Evolutionary conservation across 345 rosid genomes (phyloP).

Genomic region (Ceriops decandra): DNA sequence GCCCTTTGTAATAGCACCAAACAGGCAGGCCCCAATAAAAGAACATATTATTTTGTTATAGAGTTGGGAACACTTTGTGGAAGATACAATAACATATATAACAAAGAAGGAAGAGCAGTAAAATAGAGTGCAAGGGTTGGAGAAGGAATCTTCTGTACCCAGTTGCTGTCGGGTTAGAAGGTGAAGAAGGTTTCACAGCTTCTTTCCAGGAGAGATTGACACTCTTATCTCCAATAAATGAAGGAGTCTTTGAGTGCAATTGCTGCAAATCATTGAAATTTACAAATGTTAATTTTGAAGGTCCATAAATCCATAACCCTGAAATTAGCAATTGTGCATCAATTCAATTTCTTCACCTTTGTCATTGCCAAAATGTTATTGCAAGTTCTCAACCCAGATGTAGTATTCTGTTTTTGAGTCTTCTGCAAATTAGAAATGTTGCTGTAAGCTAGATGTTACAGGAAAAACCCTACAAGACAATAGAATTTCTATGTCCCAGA

Average conservation of each 20-base stretch:
- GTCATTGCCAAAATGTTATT: constrained; percentile 94
- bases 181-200: constrained; percentile 50
- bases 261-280: constrained; percentile 47
- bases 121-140: neutral
- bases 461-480: neutral
- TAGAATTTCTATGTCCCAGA: neutral
- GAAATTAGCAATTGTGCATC: neutral
- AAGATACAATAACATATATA: too few species aligned
- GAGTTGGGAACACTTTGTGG: too few species aligned
- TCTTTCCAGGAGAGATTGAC: constrained; percentile 94
- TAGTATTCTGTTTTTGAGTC: constrained; percentile 79
- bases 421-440: constrained; percentile 45
- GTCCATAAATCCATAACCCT: neutral
- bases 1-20: too few species aligned
- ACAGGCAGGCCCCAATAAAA: too few species aligned
- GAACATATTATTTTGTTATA: too few species aligned
- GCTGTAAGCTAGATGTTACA: constrained; percentile 3
- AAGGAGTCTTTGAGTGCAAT: constrained; percentile 76
- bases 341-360: constrained; percentile 49
- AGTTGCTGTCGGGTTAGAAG: constrained; percentile 39
- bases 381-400: constrained; percentile 87
- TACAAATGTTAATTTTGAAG: constrained; percentile 10
- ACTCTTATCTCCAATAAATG: constrained; percentile 87
- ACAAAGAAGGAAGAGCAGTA: neutral
- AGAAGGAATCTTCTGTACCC: constrained; percentile 48